Percentiles rank a stretch among this genome's conserved stretches.
phyloP scores from a whole-genome alignment of 257 asterid genomes.

The Jasminum sambac region DNA sequence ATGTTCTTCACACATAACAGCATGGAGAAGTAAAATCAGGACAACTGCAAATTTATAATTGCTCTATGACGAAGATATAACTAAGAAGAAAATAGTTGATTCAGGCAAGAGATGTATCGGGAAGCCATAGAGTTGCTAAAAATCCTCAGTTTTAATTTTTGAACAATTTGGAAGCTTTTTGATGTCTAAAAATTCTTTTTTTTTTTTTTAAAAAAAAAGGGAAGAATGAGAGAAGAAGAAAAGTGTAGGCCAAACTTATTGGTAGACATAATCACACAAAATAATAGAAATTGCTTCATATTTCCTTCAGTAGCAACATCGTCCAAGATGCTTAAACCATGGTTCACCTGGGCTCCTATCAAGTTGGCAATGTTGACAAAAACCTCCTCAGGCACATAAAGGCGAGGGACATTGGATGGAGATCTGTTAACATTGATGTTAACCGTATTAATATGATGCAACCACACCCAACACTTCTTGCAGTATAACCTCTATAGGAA shows the following conservation, averaged over 20 bases:
- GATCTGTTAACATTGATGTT: too few species aligned
- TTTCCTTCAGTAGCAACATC: conserved; percentile 63
- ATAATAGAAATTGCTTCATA: conserved; percentile 57
- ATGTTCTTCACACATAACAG: too few species aligned
- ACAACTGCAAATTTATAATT: too few species aligned
- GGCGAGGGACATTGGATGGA: conserved; percentile 58
- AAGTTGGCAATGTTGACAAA: conserved; percentile 55
- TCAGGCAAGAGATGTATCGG: not conserved
- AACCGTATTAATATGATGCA: conserved; percentile 26
- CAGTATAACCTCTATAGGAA: too few species aligned
- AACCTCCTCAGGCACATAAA: conserved; percentile 56
- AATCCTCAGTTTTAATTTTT: not conserved
- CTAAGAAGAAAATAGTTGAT: too few species aligned
- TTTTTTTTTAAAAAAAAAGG: too few species aligned
- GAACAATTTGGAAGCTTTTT: not conserved
- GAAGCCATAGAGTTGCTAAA: not conserved
- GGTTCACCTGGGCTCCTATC: conserved; percentile 59
- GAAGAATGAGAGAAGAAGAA: not conserved
- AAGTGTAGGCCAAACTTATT: not conserved
- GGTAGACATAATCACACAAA: not conserved
- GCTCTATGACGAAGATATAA: too few species aligned
- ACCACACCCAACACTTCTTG: too few species aligned
- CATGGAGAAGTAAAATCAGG: too few species aligned
- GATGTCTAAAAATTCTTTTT: not conserved
- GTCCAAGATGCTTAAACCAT: conserved; percentile 53